Evolutionary conservation across 2,329 filamentous ascomycete genomes (phyloP).

Genomic region (Claviceps spartinae): DNA sequence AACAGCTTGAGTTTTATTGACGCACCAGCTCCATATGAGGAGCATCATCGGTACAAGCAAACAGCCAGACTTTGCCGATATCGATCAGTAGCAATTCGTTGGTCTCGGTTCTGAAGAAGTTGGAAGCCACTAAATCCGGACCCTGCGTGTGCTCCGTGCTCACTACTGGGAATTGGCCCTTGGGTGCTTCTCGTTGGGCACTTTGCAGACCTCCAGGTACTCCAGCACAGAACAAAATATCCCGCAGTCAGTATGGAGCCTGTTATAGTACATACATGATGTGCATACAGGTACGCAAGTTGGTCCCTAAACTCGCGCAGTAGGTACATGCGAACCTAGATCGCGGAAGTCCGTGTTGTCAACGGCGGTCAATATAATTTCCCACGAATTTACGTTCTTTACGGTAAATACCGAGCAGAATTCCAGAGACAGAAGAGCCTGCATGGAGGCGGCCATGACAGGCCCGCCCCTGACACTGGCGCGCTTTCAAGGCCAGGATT

Average conservation of each 20-base stretch:
- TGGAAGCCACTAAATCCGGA: background rate
- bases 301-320: background rate
- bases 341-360: background rate
- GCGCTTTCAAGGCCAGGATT: too few relatives aligned
- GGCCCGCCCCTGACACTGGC: too few relatives aligned
- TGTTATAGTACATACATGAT: background rate
- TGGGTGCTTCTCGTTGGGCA: too few relatives aligned
- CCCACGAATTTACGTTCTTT: background rate
- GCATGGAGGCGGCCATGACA: background rate
- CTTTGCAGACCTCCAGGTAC: too few relatives aligned
- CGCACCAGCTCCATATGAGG: background rate
- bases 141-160: background rate
- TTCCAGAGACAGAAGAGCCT: background rate
- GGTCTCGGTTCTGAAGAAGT: background rate
- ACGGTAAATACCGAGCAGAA: background rate
- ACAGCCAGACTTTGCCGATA: constrained; percentile 1
- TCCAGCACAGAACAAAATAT: too few relatives aligned
- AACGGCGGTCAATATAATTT: background rate
- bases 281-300: too few relatives aligned
- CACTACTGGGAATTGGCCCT: background rate
- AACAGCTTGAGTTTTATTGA: background rate
- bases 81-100: background rate
- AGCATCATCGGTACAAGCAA: background rate
- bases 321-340: background rate
- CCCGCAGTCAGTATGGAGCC: background rate